Conservation (phyloP, 2,329 filamentous ascomycete genomes). For the Drechslerella stenobrocha region DNA sequence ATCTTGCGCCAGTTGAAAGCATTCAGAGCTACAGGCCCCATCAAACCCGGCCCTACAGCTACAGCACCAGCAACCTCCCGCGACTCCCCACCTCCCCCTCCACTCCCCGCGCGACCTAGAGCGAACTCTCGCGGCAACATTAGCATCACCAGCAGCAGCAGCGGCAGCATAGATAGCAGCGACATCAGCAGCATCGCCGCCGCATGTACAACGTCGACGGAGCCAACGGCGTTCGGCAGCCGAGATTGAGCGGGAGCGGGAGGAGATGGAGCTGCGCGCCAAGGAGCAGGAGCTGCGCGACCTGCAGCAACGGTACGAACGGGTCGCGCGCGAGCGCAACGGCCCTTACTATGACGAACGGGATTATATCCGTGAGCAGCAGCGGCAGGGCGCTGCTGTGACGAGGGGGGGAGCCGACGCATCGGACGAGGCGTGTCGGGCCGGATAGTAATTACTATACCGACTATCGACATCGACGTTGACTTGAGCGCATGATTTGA, state of each 20-base stretch:
- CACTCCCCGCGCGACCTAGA: constrained; percentile 2
- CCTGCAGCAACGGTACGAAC: constrained; percentile 13
- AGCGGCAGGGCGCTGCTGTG: constrained; percentile 14
- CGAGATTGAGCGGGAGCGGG: constrained; percentile 18
- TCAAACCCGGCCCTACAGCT: constrained; percentile 3
- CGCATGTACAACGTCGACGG: background rate
- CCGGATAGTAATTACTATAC: constrained; percentile 26
- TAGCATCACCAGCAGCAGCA: background rate
- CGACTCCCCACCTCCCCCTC: background rate
- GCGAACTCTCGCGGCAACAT: background rate
- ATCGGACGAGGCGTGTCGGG: constrained; percentile 10
- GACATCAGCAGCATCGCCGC: background rate
- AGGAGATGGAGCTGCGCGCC: constrained; percentile 15
- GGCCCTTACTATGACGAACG: constrained; percentile 12
- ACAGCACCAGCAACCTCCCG: background rate
- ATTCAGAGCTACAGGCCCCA: no score
- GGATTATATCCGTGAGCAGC: constrained; percentile 24
- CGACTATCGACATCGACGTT: constrained; percentile 13
- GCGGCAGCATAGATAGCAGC: background rate
- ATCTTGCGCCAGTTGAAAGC: constrained; percentile 13
- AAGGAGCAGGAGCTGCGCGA: constrained; percentile 25
- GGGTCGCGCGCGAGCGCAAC: constrained; percentile 13
- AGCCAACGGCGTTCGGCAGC: background rate
- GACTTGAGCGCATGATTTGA: background rate
- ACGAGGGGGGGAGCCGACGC: constrained; percentile 12